A percentile compares a stretch with the other conserved stretches of the same genome.
Conservation (phyloP, 768 basidiomycete genomes). For the Asterophora lycoperdoides region DNA sequence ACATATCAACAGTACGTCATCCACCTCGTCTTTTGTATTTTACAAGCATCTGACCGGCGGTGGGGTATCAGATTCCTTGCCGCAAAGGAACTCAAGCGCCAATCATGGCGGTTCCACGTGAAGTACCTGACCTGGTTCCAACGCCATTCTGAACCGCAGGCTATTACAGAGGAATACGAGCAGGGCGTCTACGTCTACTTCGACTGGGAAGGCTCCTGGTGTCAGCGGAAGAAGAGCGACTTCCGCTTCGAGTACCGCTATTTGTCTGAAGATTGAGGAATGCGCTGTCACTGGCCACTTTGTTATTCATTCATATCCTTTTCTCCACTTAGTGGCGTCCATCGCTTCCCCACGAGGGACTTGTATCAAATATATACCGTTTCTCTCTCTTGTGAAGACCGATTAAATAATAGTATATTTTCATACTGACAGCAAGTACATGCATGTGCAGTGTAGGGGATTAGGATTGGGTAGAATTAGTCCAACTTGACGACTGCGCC, state of each 20-base stretch:
- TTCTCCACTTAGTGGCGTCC: constrained; percentile 2
- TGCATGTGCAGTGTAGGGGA: background rate
- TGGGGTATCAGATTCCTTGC: constrained; percentile 70
- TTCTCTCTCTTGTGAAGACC: background rate
- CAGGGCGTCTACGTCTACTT: constrained; percentile 99
- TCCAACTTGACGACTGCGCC: constrained; percentile 88
- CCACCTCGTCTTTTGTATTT: background rate
- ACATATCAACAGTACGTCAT: constrained; percentile 91
- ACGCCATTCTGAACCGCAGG: constrained; percentile 94
- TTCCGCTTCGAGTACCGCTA: constrained; percentile 97
- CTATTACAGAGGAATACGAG: constrained; percentile 99
- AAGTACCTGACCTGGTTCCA: constrained; percentile 99
- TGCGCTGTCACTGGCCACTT: background rate
- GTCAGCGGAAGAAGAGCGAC: constrained; percentile 95
- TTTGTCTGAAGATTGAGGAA: constrained; percentile 79
- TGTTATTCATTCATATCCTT: background rate
- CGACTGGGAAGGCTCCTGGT: constrained; percentile 99
- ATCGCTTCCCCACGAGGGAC: constrained; percentile 6
- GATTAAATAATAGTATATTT: constrained; percentile 20
- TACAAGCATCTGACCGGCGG: constrained; percentile 6
- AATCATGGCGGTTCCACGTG: constrained; percentile 99
- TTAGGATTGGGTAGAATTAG: constrained; percentile 33
- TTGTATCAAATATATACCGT: constrained; percentile 17
- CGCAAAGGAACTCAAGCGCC: constrained; percentile 93
- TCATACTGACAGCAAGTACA: constrained; percentile 1